Evolutionary conservation across 139 green algal genomes (phyloP).

Genomic region (Astrephomene gubernaculifera): DNA sequence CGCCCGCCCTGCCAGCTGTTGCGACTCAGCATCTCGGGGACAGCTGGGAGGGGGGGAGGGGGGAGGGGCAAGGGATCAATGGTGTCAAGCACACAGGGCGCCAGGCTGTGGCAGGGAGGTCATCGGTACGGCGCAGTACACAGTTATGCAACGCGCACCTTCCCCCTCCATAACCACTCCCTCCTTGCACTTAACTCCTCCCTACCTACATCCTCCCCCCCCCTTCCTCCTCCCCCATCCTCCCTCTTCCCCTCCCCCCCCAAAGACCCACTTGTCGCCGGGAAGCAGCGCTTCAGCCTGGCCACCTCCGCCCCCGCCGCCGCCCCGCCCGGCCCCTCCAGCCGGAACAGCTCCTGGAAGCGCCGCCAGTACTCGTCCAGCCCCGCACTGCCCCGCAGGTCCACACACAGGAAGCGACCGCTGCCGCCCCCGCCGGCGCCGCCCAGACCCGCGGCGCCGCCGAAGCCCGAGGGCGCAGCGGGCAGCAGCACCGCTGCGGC

Average conservation of each 20-base stretch:
- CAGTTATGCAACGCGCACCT: no score
- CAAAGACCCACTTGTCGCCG: background rate
- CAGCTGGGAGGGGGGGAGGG: background rate
- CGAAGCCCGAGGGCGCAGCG: background rate
- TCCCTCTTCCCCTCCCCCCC: background rate
- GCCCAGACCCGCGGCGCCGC: no score
- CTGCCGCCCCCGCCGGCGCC: background rate
- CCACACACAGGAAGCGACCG: constrained; percentile 28
- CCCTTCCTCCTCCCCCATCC: no score
- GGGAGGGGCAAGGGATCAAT: background rate
- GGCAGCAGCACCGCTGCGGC: background rate
- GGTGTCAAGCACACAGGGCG: background rate
- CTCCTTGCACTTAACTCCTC: no score
- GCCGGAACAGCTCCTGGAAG: constrained; percentile 36
- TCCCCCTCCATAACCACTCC: no score
- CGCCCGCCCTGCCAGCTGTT: constrained; percentile 29
- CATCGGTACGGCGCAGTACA: background rate
- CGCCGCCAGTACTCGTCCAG: constrained; percentile 40
- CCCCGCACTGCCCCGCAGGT: constrained; percentile 3
- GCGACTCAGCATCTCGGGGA: constrained; percentile 42
- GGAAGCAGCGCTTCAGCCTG: constrained; percentile 22
- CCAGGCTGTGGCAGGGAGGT: background rate
- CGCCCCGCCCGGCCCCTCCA: background rate
- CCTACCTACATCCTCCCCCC: no score
- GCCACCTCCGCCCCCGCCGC: background rate